Base-by-base conservation (phyloP, 306 rosid species). In the Gleditsia sinensis region DNA sequence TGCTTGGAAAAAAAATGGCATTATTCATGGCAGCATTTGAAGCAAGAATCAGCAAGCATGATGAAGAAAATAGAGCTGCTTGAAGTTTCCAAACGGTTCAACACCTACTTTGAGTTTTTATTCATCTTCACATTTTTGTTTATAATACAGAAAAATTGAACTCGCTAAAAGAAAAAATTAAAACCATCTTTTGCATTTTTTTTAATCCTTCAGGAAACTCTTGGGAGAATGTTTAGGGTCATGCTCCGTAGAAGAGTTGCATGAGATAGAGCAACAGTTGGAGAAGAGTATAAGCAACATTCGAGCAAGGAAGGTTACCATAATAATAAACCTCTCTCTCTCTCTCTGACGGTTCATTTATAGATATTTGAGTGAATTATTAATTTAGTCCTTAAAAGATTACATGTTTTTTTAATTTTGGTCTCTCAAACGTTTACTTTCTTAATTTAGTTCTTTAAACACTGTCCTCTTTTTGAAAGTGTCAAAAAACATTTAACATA, bases 11-110 rank as follows among this genome's bases (percentile, higher is more conserved):
- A n/a, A 9, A 30, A 32, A 16, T 10, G 30, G 24, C 16, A 40
- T 32, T 59, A 43, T 59, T 14, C 8, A 32, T 16, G 45, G 9
- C 45, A 59, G 66, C 83, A 84, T 21, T 59, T 88, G 89, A 85
- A 85, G 85, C 84, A 84, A 63, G 97, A 89, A 86, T 82, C 97
- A 53, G 83, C 78, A 63, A 70, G 66, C 82, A 78, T 94, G 92
- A 80, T 81, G 89, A 89, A 86, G 89, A 87, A 89, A 67, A 85
- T 94, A 72, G 97, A 91, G 73, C 71, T 63, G 36, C 96, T 91
- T 71, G 98, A 94, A 80, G 84, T 81, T 80, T 83, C 96, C 9
- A 91, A 94, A 81, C 67, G 98, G 97, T 94, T 80, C 45, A 51
- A n/a, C 3, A 66, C 65, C 66, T 75, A 32, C 43, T 33, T 16